Evolutionary conservation across 495 filamentous ascomycete species (phyloP).

Genomic region (Podospora conica): DNA sequence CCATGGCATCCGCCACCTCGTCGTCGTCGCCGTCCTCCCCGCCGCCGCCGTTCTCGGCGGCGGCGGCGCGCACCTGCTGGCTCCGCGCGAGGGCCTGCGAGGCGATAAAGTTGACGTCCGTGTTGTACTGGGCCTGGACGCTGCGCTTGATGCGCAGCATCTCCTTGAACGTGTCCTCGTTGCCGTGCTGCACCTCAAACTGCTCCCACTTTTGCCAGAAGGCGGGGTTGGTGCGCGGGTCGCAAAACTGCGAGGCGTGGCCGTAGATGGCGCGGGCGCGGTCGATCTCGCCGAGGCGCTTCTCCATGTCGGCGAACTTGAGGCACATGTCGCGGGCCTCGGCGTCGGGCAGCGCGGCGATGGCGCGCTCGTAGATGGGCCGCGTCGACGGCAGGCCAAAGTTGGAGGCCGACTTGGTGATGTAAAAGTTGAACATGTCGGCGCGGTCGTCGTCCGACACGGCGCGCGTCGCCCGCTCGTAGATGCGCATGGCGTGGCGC

Average conservation of each 20-base stretch:
- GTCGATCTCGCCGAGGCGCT: constrained; percentile 92
- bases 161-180: constrained; percentile 99
- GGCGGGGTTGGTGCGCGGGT: constrained; percentile 77
- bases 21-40: constrained; percentile 34
- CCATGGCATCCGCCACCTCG: constrained; percentile 78
- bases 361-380: constrained; percentile 93
- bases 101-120: constrained; percentile 97
- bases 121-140: constrained; percentile 96
- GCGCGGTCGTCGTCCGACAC: constrained; percentile 91
- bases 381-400: constrained; percentile 95
- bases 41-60: neutral
- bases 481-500: constrained; percentile 98
- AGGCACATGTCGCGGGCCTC: constrained; percentile 98
- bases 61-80: constrained; percentile 42
- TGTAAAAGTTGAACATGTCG: constrained; percentile 99
- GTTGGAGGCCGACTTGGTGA: constrained; percentile 97
- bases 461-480: constrained; percentile 92
- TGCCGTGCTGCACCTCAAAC: constrained; percentile 95
- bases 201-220: constrained; percentile 98
- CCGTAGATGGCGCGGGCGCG: constrained; percentile 91
- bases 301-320: constrained; percentile 99
- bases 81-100: constrained; percentile 85
- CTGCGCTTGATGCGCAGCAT: constrained; percentile 97
- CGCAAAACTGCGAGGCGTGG: constrained; percentile 94
- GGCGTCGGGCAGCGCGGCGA: constrained; percentile 82